Percentiles rank a stretch among this genome's conserved stretches.
These are phyloP conservation scores for Cryphonectria radicalis DNA, from an alignment of 2,329 filamentous ascomycete species.

Conservation along the genomic window DNA sequence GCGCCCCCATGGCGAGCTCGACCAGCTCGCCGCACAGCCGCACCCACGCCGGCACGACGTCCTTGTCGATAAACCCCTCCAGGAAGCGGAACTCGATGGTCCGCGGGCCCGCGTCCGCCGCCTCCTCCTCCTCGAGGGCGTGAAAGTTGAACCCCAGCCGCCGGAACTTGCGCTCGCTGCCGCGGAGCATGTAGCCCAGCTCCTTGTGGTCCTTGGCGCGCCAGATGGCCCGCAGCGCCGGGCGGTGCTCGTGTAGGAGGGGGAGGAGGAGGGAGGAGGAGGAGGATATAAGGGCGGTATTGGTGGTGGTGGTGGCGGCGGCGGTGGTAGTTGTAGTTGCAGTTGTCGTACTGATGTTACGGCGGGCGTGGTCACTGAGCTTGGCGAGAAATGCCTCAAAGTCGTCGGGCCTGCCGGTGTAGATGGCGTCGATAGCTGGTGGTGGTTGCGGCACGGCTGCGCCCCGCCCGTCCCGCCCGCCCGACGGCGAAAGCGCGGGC, in stretches of 20 bases:
- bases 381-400: slow-evolving; percentile 30
- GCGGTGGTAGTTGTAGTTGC: no score
- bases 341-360: no score
- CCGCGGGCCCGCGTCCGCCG: slow-evolving; percentile 36
- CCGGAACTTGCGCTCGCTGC: slow-evolving; percentile 38
- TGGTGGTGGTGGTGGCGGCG: no score
- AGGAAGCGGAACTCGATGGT: slow-evolving; percentile 47
- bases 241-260: slow-evolving; percentile 23
- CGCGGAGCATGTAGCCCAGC: slow-evolving; percentile 43
- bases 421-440: slow-evolving; percentile 10
- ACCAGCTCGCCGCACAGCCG: slow-evolving; percentile 40
- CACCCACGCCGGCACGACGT: slow-evolving; percentile 42
- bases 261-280: background rate
- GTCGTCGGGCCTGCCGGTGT: slow-evolving; percentile 27
- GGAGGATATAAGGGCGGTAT: no score
- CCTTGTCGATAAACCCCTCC: slow-evolving; percentile 40
- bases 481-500: background rate
- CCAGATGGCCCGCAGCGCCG: slow-evolving; percentile 40
- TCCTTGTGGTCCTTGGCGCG: slow-evolving; percentile 34
- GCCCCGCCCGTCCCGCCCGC: background rate
- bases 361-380: background rate
- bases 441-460: no score
- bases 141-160: slow-evolving; percentile 49
- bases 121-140: slow-evolving; percentile 35
- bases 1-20: slow-evolving; percentile 31